Evolutionary conservation across 2,329 filamentous ascomycete genomes (phyloP).

Genomic region (Talaromyces sp.): DNA sequence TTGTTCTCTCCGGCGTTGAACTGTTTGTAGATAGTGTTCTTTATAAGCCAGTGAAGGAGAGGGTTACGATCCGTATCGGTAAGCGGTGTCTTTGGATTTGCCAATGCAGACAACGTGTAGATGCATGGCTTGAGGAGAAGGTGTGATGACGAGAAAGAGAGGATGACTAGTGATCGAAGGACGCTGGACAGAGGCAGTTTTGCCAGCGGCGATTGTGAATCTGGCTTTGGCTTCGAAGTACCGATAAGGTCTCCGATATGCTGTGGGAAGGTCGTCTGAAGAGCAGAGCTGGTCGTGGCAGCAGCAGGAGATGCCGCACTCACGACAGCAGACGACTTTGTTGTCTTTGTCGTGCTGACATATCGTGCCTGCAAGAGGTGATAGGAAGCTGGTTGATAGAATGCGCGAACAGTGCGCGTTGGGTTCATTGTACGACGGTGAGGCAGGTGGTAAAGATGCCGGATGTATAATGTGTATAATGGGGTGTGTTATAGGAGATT

Average conservation of each 20-base stretch:
- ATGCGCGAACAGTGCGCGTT: constrained; percentile 3
- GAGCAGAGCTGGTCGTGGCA: not conserved
- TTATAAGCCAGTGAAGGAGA: constrained; percentile 41
- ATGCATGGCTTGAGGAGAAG: constrained; percentile 69
- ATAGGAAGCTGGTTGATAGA: not conserved
- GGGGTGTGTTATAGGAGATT: not conserved
- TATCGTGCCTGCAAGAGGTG: not conserved
- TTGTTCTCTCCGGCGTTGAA: constrained; percentile 53
- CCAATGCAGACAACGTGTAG: constrained; percentile 58
- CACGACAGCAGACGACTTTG: constrained; percentile 9
- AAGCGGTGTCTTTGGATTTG: constrained; percentile 40
- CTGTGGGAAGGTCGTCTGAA: constrained; percentile 2
- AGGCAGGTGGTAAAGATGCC: not conserved
- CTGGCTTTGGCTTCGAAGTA: not conserved
- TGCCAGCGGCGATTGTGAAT: constrained; percentile 27
- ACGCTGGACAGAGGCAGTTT: constrained; percentile 34
- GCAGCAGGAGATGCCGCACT: not conserved
- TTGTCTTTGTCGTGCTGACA: constrained; percentile 12
- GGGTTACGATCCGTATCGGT: constrained; percentile 48
- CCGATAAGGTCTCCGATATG: not conserved
- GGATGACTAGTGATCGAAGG: constrained; percentile 32
- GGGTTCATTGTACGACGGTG: constrained; percentile 2
- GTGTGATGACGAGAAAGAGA: constrained; percentile 33
- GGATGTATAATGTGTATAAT: not conserved
- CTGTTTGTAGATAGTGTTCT: constrained; percentile 51